Conservation (phyloP, 192 early-diverging fungal genomes). For the Chytriomyces sp. region DNA sequence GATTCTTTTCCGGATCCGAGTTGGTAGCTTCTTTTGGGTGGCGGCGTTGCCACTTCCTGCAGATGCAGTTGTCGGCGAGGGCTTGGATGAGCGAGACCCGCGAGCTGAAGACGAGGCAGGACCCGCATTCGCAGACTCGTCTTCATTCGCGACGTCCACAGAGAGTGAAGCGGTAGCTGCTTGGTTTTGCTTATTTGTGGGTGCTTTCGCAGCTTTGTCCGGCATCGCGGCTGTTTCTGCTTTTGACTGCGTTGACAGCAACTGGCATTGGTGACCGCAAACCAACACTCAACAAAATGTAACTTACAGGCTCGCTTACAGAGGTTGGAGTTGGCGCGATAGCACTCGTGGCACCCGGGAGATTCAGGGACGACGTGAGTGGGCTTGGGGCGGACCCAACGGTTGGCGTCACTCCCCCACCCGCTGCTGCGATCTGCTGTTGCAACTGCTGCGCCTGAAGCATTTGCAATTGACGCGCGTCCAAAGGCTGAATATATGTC, state of each 20-base stretch:
- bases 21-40: no score
- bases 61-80: no score
- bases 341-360: background rate
- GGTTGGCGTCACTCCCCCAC: no score
- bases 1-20: background rate
- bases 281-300: no score
- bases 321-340: background rate
- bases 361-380: no score
- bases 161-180: background rate
- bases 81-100: conserved; percentile 6
- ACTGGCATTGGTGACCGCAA: no score
- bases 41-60: no score
- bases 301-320: background rate
- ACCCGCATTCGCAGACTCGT: background rate
- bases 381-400: no score
- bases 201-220: background rate
- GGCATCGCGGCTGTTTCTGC: no score
- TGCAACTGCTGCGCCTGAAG: conserved; percentile 16
- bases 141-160: background rate
- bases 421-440: background rate
- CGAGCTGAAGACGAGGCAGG: background rate
- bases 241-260: no score
- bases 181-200: background rate
- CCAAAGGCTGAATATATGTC: conserved; percentile 2
- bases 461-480: conserved; percentile 15